These are phyloP conservation scores for Tolypocladium nubicola DNA, from an alignment of 2,329 filamentous ascomycete genomes.

Conservation along the genomic window DNA sequence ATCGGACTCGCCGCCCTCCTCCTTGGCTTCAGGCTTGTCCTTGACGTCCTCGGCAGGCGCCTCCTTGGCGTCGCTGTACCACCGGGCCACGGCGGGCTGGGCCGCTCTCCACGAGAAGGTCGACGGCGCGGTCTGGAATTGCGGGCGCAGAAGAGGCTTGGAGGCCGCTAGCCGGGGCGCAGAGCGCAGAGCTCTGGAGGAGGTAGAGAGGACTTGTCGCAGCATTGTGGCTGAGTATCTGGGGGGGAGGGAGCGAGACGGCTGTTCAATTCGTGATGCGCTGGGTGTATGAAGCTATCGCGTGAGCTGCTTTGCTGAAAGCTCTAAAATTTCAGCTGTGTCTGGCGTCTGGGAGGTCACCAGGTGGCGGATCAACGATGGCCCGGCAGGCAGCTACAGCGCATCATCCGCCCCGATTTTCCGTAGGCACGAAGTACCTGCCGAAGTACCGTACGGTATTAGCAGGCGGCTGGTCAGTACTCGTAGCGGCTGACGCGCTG, in stretches of 20 bases:
- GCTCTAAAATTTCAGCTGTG: constrained; percentile 17
- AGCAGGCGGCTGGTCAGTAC: background rate
- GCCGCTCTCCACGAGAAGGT: constrained; percentile 24
- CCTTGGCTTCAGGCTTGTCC: constrained; percentile 9
- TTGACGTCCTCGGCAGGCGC: constrained; percentile 15
- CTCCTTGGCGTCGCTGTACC: constrained; percentile 39
- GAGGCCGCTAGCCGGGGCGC: constrained; percentile 23
- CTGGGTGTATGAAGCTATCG: background rate
- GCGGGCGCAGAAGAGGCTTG: constrained; percentile 24
- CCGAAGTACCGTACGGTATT: background rate
- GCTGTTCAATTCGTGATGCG: background rate
- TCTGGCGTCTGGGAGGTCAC: constrained; percentile 2
- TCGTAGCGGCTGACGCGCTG: constrained; percentile 11
- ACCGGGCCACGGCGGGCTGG: constrained; percentile 26
- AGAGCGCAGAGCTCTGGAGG: constrained; percentile 33
- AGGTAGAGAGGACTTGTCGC: constrained; percentile 31
- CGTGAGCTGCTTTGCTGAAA: constrained; percentile 3
- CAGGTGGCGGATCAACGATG: constrained; percentile 6
- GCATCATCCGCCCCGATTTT: background rate
- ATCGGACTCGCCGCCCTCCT: constrained; percentile 18
- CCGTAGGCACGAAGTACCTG: background rate
- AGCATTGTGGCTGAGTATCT: constrained; percentile 26
- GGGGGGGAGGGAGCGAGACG: constrained; percentile 3
- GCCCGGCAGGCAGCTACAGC: background rate
- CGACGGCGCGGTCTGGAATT: constrained; percentile 24